Conservation (phyloP, 495 filamentous ascomycete genomes). For the Cercophora sp. region DNA sequence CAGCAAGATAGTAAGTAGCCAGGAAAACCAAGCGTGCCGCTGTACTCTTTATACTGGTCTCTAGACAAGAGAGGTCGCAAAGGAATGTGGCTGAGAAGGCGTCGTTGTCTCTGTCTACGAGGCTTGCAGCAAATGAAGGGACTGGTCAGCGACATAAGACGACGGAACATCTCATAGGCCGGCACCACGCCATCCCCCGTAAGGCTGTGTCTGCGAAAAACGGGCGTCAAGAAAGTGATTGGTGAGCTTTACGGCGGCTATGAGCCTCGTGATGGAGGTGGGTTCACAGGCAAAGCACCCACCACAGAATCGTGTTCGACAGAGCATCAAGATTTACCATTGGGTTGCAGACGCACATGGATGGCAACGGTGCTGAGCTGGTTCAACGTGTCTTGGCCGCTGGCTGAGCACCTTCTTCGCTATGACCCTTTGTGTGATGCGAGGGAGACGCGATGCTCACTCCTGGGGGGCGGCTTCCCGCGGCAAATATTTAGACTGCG, state of each 20-base stretch:
- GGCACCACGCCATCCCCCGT: background rate
- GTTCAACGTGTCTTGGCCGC: too few species aligned
- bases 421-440: too few species aligned
- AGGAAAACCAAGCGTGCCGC: background rate
- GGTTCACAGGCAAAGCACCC: conserved; percentile 3
- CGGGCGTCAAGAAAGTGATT: background rate
- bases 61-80: background rate
- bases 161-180: too few species aligned
- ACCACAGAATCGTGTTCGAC: background rate
- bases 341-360: too few species aligned
- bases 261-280: background rate
- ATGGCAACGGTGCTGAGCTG: too few species aligned
- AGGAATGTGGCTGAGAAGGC: background rate
- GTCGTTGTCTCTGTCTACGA: background rate
- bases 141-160: too few species aligned
- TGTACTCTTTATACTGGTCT: background rate
- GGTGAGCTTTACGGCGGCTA: background rate
- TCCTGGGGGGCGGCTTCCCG: too few species aligned
- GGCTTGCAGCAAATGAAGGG: background rate
- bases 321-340: too few species aligned
- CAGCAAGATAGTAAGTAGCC: background rate
- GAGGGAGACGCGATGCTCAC: too few species aligned
- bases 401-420: too few species aligned
- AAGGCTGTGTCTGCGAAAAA: background rate
- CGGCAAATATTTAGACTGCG: too few species aligned